These are phyloP conservation scores for Alternaria sp. DNA, from an alignment of 2,329 filamentous ascomycete genomes.

Conservation along the genomic window DNA sequence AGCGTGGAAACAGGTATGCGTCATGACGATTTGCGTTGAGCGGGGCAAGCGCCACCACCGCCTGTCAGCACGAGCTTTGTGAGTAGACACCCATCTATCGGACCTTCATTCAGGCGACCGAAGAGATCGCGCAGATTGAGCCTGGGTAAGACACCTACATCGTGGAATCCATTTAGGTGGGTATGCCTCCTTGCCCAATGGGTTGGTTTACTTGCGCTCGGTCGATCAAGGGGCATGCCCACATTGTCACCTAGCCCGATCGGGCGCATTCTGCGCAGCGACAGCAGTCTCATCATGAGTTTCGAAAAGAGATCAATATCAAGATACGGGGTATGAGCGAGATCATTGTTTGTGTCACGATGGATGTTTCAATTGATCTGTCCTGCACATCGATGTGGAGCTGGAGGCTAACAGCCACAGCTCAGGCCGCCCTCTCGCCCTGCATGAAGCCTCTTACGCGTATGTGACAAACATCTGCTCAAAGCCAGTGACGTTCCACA, in stretches of 20 bases:
- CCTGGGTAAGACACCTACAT: not conserved
- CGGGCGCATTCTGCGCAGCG: not conserved
- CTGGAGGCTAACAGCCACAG: not conserved
- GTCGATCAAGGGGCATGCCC: not conserved
- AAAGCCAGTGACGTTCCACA: conserved; percentile 37
- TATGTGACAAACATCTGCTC: conserved; percentile 38
- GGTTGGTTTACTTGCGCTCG: not conserved
- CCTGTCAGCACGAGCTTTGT: not conserved
- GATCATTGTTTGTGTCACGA: not conserved
- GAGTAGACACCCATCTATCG: not conserved
- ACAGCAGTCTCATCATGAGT: not conserved
- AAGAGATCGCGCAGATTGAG: not conserved
- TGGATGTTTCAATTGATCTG: not conserved
- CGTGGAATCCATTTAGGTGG: not conserved
- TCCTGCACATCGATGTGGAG: not conserved
- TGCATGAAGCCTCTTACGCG: conserved; percentile 23
- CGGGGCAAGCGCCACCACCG: conserved; percentile 2
- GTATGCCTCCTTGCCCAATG: not conserved
- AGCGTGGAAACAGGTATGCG: conserved; percentile 1
- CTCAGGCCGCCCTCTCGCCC: not conserved
- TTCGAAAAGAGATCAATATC: not conserved
- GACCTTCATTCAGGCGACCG: not conserved
- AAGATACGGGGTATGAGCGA: not conserved
- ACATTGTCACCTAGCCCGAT: not conserved
- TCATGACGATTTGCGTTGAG: conserved; percentile 7